Evolutionary conservation across 202 grass and related monocot genomes (phyloP), one percentile per base, ranked within the genome.

Genomic region (Digitaria exilis): DNA sequence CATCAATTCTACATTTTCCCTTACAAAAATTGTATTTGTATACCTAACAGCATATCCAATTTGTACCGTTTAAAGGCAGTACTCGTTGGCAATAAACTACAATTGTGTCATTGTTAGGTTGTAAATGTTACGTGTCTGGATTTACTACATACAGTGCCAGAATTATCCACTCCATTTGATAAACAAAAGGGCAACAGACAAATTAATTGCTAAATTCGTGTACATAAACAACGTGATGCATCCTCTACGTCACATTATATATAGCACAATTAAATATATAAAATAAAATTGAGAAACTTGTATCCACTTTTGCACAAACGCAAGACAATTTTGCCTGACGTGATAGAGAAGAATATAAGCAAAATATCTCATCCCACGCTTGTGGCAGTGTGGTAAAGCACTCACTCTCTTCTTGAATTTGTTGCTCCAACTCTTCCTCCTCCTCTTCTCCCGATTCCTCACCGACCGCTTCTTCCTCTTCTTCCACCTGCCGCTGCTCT

Each of bases 401-500:
- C 87, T 78, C 73, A 85, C 83, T 56, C 21, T 85, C 72, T 48
- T 82, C 37, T 66, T 66, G 71, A 12, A 31, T 44, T 32, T 50
- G 56, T 46, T 18, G 39, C 2, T 51, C 65, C 29, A 66, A 25
- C 15, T 84, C 51, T n/a, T 57, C 71, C 44, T 76, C 78, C 13
- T 84, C 12, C 17, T 85, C 88, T 37, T 84, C 71, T 64, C 80
- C 87, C 28, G 75, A 77, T 9, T 80, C 84, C 42, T 80, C 79
- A 46, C n/a, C 68, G 65, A 28, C 71, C 9, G 52, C 77, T 54
- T n/a, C n/a, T n/a, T 72, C 76, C 56, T 55, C 28, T 22, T 84
- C 24, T 15, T 69, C 13, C 18, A 0, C 18, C 16, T 62, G 60
- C 18, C 79, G 29, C 18, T 62, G 79, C 13, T 48, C 85, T 75